A percentile compares a stretch with the other conserved stretches of the same genome.
phyloP scores from a whole-genome alignment of 2,329 filamentous ascomycete species.

The Diaporthe sp. region DNA sequence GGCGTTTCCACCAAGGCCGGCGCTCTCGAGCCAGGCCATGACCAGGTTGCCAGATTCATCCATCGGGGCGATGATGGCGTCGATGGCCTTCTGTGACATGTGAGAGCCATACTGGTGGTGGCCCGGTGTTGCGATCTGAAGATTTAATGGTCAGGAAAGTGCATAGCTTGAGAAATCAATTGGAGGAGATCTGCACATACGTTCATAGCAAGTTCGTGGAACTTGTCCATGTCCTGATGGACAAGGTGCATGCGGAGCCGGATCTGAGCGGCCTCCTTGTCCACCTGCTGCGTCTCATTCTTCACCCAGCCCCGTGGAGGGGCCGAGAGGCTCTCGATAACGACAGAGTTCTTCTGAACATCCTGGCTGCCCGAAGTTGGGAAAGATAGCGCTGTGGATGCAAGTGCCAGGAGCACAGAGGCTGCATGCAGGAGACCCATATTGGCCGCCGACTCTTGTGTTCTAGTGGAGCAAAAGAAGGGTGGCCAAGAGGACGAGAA shows the following conservation, averaged over 20 bases:
- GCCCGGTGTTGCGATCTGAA: conserved; percentile 44
- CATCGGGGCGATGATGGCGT: conserved; percentile 44
- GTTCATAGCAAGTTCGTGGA: conserved; percentile 34
- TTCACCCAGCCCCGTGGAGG: conserved; percentile 38
- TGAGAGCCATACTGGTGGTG: conserved; percentile 45
- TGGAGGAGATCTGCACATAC: neutral
- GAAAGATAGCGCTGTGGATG: conserved; percentile 23
- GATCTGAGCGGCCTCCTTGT: conserved; percentile 35
- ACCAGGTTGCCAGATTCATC: conserved; percentile 42
- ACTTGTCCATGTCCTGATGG: conserved; percentile 40
- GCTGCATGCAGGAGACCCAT: conserved; percentile 35
- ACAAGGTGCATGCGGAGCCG: conserved; percentile 39
- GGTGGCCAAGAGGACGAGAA: conserved; percentile 12
- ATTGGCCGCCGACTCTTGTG: neutral
- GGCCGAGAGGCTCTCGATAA: conserved; percentile 34
- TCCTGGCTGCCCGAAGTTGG: conserved; percentile 23
- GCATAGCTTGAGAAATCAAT: neutral
- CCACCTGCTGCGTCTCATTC: conserved; percentile 34
- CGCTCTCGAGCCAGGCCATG: conserved; percentile 43
- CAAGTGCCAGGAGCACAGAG: conserved; percentile 33
- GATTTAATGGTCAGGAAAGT: neutral
- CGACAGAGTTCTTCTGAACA: conserved; percentile 27
- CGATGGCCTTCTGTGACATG: conserved; percentile 43
- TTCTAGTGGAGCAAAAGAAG: conserved; percentile 3
- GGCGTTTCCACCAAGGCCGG: conserved; percentile 41